Percentiles rank a stretch among this genome's conserved stretches.
phyloP scores from a whole-genome alignment of 495 filamentous ascomycete genomes.

The Daldinia decipiens region DNA sequence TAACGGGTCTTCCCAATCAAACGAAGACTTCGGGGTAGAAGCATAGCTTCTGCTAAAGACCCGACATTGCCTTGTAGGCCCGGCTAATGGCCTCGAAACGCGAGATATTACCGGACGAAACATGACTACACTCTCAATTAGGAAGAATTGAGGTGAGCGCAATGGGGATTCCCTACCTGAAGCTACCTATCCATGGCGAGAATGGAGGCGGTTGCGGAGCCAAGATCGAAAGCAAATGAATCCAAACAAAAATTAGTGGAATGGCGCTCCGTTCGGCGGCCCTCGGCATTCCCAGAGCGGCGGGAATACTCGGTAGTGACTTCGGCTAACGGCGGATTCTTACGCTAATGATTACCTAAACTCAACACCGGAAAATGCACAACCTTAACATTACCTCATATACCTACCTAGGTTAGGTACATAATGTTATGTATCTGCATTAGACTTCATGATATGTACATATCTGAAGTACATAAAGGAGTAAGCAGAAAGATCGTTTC shows the following conservation, averaged over 20 bases:
- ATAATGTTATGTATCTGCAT: not conserved
- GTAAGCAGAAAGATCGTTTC: not conserved
- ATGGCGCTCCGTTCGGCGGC: conserved; percentile 17
- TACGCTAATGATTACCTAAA: not conserved
- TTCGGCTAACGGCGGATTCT: conserved; percentile 16
- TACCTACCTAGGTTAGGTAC: not conserved
- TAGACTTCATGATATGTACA: not conserved
- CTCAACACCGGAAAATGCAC: too few relatives aligned
- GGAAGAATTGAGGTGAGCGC: conserved; percentile 26
- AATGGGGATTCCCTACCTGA: not conserved
- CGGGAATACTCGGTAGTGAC: conserved; percentile 23
- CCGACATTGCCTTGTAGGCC: conserved; percentile 14
- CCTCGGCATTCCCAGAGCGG: conserved; percentile 21
- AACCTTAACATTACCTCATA: not conserved
- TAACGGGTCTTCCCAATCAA: conserved; percentile 95
- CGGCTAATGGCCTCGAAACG: conserved; percentile 28
- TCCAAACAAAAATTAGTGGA: conserved; percentile 13
- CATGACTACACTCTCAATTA: conserved; percentile 42
- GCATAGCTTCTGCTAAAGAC: conserved; percentile 49
- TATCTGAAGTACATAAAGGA: too few relatives aligned
- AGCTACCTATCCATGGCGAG: conserved; percentile 22
- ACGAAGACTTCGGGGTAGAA: conserved; percentile 60
- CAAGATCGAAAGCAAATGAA: conserved; percentile 15
- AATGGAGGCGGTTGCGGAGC: conserved; percentile 32
- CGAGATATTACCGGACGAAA: conserved; percentile 41